Base-by-base conservation (phyloP, 2,329 filamentous ascomycete species). In the Purpureocillium takamizusanense region DNA sequence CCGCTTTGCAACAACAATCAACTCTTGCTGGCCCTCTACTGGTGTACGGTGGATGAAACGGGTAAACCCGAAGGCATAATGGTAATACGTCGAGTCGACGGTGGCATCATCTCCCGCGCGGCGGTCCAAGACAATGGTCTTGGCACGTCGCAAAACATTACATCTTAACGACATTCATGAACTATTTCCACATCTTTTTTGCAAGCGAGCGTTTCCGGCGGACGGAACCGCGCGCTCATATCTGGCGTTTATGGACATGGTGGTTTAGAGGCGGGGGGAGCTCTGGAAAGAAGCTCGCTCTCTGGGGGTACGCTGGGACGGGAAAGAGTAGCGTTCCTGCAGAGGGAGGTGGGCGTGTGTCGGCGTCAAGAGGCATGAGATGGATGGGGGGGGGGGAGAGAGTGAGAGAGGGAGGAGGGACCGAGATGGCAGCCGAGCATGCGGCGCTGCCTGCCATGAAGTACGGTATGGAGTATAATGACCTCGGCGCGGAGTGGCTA, bases 231-330 rank as follows among this genome's bases (percentile, higher is more conserved):
- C 40, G 14, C 23, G 27, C 37, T 39, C 39, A 42, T 46, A 41
- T 46, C 35, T 34, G 48, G 49, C 46, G 49, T 51, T 51, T 40
- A 11, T 34, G 31, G 42, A 44, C 32, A 31, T 10, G 27, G 18
- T 39, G 36, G 40, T 42, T 38, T 40, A 41, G 35, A 45, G 38
- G n/a, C 36, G 44, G 21, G 21, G 10, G 39, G 37, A 40, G 40
- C 40, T 44, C 40, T 36, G 42, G 42, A 42, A 39, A 31, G 37
- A 27, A 47, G 37, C 37, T 39, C 29, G 41, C 37, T 35, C 17
- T 33, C 31, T 21, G 31, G 28, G 18, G 35, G 15, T 15, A 14
- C 14, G 16, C 16, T 15, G 18, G n/a, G 21, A 10, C 21, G 21
- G 21, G 21, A 25, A 10, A 5, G 30, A 21, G 28, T 12, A 29